These are phyloP conservation scores for Yarrowia divulgata DNA, from an alignment of 805 yeast genomes.

Conservation along the genomic window DNA sequence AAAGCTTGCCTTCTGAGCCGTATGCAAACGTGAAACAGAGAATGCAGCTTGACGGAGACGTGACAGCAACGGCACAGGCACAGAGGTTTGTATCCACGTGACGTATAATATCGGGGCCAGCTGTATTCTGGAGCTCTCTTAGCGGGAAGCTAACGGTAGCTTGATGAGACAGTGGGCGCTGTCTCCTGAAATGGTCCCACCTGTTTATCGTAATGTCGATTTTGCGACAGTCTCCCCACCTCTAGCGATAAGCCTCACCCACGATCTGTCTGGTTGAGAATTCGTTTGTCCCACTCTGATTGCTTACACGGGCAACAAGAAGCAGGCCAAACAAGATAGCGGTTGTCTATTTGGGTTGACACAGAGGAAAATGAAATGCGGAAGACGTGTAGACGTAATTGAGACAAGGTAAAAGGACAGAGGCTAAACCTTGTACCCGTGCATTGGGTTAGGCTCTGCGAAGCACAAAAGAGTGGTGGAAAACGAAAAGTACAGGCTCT, in stretches of 20 bases:
- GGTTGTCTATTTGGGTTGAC: not conserved
- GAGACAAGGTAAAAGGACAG: not conserved
- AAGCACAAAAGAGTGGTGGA: too few relatives aligned
- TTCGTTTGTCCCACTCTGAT: not conserved
- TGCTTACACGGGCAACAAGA: conserved; percentile 10
- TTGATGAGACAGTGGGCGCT: not conserved
- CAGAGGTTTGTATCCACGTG: conserved; percentile 7
- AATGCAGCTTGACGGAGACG: conserved; percentile 33
- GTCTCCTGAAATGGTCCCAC: too few relatives aligned
- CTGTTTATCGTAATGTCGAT: not conserved
- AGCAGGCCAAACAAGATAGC: not conserved
- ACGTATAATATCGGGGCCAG: conserved; percentile 1
- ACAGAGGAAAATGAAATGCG: conserved; percentile 30
- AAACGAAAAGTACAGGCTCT: not conserved
- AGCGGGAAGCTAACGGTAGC: not conserved
- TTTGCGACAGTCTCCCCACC: not conserved
- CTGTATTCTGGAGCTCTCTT: not conserved
- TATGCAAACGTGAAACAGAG: conserved; percentile 36
- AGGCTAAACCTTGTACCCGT: not conserved
- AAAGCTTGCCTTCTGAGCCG: conserved; percentile 32
- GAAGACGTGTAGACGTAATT: conserved; percentile 23
- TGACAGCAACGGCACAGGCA: conserved; percentile 36
- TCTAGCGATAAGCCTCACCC: not conserved
- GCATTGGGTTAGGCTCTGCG: conserved; percentile 14
- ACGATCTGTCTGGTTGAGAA: not conserved